Evolutionary conservation across 2,329 filamentous ascomycete genomes (phyloP).

Genomic region (Massarina eburnea): DNA sequence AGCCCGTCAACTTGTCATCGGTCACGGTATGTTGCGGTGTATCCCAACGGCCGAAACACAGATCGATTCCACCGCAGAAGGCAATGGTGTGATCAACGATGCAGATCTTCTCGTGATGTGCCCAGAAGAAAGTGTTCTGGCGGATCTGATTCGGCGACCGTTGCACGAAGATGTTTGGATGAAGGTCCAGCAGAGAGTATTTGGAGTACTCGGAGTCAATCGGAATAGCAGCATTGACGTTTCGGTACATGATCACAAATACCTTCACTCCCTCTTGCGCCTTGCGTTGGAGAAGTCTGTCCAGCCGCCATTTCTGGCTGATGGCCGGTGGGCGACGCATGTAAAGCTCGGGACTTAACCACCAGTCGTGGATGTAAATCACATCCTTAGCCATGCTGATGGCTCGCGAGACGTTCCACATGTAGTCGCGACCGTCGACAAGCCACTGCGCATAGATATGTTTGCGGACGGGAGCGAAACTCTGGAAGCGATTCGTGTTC

Average conservation of each 20-base stretch:
- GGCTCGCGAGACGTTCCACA: slow-evolving; percentile 98
- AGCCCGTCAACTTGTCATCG: slow-evolving; percentile 93
- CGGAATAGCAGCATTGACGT: slow-evolving; percentile 94
- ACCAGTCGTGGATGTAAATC: slow-evolving; percentile 99
- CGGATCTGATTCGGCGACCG: slow-evolving; percentile 96
- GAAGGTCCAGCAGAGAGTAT: slow-evolving; percentile 89
- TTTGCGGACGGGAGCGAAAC: slow-evolving; percentile 86
- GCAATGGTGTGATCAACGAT: slow-evolving; percentile 95
- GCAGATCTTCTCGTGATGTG: slow-evolving; percentile 97
- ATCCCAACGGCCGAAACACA: slow-evolving; percentile 97
- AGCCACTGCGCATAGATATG: slow-evolving; percentile 94
- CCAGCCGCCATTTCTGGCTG: slow-evolving; percentile 96
- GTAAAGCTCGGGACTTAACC: slow-evolving; percentile 94
- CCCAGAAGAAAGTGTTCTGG: slow-evolving; percentile 99
- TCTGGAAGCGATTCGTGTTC: slow-evolving; percentile 81
- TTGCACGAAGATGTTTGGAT: slow-evolving; percentile 95
- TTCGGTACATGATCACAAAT: slow-evolving; percentile 96
- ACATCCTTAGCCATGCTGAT: slow-evolving; percentile 97
- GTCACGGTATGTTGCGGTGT: slow-evolving; percentile 88
- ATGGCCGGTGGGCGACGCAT: slow-evolving; percentile 91
- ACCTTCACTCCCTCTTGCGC: slow-evolving; percentile 95
- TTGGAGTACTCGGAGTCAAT: slow-evolving; percentile 99
- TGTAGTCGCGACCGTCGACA: slow-evolving; percentile 94
- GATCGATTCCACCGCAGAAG: slow-evolving; percentile 91
- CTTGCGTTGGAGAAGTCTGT: slow-evolving; percentile 89